These are phyloP conservation scores for Lodderomyces parapsilosis DNA, from an alignment of 1,139 yeast species.

Conservation along the genomic window DNA sequence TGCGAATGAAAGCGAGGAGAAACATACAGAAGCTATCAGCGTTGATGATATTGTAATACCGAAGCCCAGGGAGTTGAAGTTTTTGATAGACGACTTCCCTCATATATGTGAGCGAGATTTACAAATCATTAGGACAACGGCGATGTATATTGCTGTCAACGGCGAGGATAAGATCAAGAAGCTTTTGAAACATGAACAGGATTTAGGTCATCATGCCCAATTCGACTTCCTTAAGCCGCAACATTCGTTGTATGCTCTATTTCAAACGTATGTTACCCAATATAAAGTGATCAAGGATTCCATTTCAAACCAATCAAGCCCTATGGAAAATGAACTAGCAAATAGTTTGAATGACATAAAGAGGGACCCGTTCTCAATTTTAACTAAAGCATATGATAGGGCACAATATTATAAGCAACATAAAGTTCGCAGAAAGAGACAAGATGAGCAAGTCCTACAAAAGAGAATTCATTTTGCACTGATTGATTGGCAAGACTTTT, in stretches of 20 bases:
- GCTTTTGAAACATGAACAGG: conserved; percentile 36
- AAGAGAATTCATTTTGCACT: conserved; percentile 60
- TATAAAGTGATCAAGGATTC: conserved; percentile 43
- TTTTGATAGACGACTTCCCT: conserved; percentile 47
- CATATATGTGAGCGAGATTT: conserved; percentile 63
- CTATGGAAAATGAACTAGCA: background rate
- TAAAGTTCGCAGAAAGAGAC: conserved; percentile 28
- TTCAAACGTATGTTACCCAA: conserved; percentile 51
- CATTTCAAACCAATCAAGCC: conserved; percentile 6
- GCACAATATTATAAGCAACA: conserved; percentile 54
- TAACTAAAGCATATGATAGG: conserved; percentile 13
- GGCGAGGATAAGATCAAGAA: conserved; percentile 46
- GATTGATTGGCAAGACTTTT: conserved; percentile 87
- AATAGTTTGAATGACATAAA: background rate
- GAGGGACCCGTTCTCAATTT: background rate
- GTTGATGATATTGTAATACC: conserved; percentile 7
- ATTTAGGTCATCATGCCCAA: conserved; percentile 45
- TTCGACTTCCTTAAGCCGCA: conserved; percentile 63
- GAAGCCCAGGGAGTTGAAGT: conserved; percentile 35
- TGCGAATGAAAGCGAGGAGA: background rate
- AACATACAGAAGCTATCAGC: background rate
- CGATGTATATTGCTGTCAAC: conserved; percentile 61
- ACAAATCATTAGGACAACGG: conserved; percentile 69
- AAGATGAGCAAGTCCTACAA: conserved; percentile 29
- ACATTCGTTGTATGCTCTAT: conserved; percentile 65